Evolutionary conservation across 768 basidiomycete species (phyloP).

Genomic region (Lactarius hengduanensis): DNA sequence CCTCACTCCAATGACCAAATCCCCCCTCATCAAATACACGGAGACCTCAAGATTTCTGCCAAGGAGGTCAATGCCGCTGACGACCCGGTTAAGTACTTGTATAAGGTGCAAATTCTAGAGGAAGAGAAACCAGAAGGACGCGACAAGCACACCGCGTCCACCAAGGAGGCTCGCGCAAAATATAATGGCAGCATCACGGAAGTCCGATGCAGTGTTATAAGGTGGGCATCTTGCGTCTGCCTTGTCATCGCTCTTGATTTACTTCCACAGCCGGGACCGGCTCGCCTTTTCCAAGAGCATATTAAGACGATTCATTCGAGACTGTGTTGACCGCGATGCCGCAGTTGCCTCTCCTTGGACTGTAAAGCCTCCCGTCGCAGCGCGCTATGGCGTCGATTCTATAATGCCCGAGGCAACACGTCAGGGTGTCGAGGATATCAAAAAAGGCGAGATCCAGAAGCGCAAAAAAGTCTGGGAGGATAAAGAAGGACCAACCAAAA

Average conservation of each 20-base stretch:
- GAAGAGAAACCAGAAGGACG: constrained; percentile 69
- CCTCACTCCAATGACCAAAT: constrained; percentile 42
- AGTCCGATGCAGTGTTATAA: constrained; percentile 76
- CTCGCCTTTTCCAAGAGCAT: constrained; percentile 96
- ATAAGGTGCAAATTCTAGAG: constrained; percentile 79
- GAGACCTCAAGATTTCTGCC: constrained; percentile 71
- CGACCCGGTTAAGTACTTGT: constrained; percentile 79
- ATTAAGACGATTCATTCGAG: constrained; percentile 91
- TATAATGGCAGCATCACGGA: constrained; percentile 80
- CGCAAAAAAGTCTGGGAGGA: constrained; percentile 90
- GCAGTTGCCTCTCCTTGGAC: constrained; percentile 95
- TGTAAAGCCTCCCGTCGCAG: constrained; percentile 83
- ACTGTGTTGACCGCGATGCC: constrained; percentile 90
- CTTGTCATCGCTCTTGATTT: constrained; percentile 8
- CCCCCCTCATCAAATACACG: constrained; percentile 63
- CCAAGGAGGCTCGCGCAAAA: constrained; percentile 54
- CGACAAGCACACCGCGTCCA: constrained; percentile 56
- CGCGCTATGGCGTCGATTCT: constrained; percentile 78
- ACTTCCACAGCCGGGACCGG: constrained; percentile 75
- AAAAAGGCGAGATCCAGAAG: constrained; percentile 89
- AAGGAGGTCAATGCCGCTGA: constrained; percentile 72
- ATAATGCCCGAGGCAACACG: constrained; percentile 85
- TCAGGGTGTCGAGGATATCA: constrained; percentile 72
- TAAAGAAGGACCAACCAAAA: constrained; percentile 80
- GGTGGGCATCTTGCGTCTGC: constrained; percentile 46